A percentile compares a stretch with the other conserved stretches of the same genome.
phyloP scores from a whole-genome alignment of 2,329 filamentous ascomycete genomes.

The Cryphonectria radicalis region DNA sequence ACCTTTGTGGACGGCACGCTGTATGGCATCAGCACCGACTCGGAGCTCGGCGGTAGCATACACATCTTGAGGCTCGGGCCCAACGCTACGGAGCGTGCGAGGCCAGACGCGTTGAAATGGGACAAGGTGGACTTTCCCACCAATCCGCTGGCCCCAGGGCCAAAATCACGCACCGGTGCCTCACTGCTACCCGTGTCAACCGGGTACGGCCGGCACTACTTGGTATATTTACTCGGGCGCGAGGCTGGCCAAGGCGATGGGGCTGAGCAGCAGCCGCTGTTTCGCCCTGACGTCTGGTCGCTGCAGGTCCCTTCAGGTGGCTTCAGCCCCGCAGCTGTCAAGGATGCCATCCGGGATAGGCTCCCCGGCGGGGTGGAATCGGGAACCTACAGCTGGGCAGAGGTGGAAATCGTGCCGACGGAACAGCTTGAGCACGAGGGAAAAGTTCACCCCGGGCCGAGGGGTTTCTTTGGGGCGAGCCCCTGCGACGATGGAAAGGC shows the following conservation, averaged over 20 bases:
- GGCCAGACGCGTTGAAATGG: constrained; percentile 41
- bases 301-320: constrained; percentile 54
- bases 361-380: constrained; percentile 47
- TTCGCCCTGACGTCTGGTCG: constrained; percentile 53
- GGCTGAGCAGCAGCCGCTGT: constrained; percentile 30
- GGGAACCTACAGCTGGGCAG: constrained; percentile 53
- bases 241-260: constrained; percentile 14
- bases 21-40: constrained; percentile 49
- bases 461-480: constrained; percentile 45
- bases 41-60: constrained; percentile 40
- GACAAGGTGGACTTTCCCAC: constrained; percentile 42
- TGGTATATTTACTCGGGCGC: constrained; percentile 55
- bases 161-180: constrained; percentile 47
- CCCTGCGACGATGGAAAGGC: constrained; percentile 51
- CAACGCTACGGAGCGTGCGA: constrained; percentile 38
- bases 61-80: constrained; percentile 42
- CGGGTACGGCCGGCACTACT: constrained; percentile 56
- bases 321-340: constrained; percentile 51
- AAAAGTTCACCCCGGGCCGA: constrained; percentile 45
- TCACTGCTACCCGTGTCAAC: constrained; percentile 52
- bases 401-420: constrained; percentile 51
- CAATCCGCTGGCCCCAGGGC: constrained; percentile 45
- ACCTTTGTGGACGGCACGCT: constrained; percentile 50
- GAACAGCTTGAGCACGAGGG: constrained; percentile 48
- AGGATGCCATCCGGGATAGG: constrained; percentile 52